These are phyloP conservation scores for Leishmania mexicana DNA, from an alignment of 208 protist genomes.

Conservation along the genomic window DNA sequence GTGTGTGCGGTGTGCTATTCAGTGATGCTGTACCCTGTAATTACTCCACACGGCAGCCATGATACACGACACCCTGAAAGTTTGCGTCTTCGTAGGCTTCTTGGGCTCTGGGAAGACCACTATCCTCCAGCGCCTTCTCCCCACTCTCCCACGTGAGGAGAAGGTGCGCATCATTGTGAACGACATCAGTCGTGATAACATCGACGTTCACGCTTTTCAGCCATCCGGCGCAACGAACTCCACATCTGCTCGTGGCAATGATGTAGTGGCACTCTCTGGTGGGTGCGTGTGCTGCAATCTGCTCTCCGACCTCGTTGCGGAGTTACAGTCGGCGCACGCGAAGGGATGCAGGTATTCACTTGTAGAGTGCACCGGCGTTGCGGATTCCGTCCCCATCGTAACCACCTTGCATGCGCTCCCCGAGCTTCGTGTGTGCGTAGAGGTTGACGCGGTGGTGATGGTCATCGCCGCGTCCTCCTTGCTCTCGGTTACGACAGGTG, in stretches of 20 bases:
- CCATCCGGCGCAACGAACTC: background rate
- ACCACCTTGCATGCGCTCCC: conserved; percentile 35
- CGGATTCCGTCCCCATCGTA: conserved; percentile 39
- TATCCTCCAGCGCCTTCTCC: conserved; percentile 1
- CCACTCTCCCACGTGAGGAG: conserved; percentile 2
- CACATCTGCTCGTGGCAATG: background rate
- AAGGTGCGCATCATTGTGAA: conserved; percentile 4
- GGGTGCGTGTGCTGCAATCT: conserved; percentile 63
- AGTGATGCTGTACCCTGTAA: background rate
- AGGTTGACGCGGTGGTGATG: conserved; percentile 44
- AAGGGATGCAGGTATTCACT: conserved; percentile 32
- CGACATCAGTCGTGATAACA: conserved; percentile 11
- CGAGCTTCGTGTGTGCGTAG: conserved; percentile 25
- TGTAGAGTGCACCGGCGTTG: conserved; percentile 59
- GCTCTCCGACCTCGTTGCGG: conserved; percentile 32
- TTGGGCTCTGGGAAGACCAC: conserved; percentile 5
- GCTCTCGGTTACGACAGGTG: conserved; percentile 3
- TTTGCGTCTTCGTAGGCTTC: background rate
- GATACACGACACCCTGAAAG: background rate
- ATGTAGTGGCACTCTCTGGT: conserved; percentile 32
- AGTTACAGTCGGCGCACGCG: conserved; percentile 25
- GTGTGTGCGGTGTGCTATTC: background rate
- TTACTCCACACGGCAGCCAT: background rate
- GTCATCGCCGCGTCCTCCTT: conserved; percentile 33
- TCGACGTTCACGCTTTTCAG: conserved; percentile 9